Conservation (phyloP, 2,329 filamentous ascomycete genomes). For the Sporothrix euskadiensis region DNA sequence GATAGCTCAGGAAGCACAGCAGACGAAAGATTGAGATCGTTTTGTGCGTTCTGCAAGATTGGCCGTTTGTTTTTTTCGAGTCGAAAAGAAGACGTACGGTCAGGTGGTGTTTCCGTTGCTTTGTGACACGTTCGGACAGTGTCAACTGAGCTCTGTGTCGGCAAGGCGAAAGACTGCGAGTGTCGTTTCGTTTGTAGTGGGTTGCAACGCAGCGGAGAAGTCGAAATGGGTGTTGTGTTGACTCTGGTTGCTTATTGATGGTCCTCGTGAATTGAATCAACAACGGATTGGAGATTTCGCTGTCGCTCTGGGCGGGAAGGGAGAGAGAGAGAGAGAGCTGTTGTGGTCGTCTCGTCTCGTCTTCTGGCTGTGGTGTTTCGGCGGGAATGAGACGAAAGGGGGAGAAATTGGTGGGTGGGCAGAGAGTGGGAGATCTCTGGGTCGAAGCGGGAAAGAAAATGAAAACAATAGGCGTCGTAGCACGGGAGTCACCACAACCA, state of each 20-base stretch:
- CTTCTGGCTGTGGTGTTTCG: slow-evolving; percentile 13
- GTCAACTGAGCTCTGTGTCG: too few species aligned
- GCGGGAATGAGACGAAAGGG: slow-evolving; percentile 18
- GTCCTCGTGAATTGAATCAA: slow-evolving; percentile 13
- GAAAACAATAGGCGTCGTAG: background rate
- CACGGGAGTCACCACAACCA: slow-evolving; percentile 16
- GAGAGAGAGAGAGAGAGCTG: background rate
- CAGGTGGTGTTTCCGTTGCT: background rate
- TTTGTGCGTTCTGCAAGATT: slow-evolving; percentile 14
- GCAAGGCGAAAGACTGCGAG: background rate
- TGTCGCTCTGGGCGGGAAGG: slow-evolving; percentile 11
- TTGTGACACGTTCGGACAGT: background rate
- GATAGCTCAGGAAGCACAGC: slow-evolving; percentile 8
- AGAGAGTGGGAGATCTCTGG: background rate
- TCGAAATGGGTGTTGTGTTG: slow-evolving; percentile 15
- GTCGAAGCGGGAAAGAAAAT: background rate
- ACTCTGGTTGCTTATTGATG: background rate
- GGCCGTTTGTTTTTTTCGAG: background rate
- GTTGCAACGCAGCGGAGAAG: background rate
- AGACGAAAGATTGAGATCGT: background rate
- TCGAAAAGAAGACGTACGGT: background rate
- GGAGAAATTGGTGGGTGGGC: background rate
- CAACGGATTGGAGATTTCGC: background rate
- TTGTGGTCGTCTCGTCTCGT: slow-evolving; percentile 8
- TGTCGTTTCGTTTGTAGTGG: slow-evolving; percentile 8